Conservation (phyloP, 225 moss, liverwort and hornwort genomes). For the Ulota crispa region DNA sequence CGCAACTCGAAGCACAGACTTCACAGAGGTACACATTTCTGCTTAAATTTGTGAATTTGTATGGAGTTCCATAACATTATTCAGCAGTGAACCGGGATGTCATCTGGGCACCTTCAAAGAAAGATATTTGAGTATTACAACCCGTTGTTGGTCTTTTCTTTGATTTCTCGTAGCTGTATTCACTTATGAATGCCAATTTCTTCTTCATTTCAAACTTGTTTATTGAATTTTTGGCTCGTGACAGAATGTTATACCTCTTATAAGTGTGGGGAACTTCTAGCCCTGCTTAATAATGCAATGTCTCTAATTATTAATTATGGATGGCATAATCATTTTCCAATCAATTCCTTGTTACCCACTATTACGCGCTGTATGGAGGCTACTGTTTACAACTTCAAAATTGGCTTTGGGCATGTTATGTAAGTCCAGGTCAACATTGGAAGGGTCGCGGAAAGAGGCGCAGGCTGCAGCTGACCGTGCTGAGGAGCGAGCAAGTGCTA, state of each 20-base stretch:
- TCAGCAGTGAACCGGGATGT: too few species aligned
- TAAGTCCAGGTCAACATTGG: slow-evolving; percentile 65
- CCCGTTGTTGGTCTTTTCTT: too few species aligned
- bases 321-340: background rate
- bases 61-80: background rate
- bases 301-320: background rate
- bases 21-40: slow-evolving; percentile 60
- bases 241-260: too few species aligned
- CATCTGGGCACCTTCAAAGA: too few species aligned
- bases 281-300: too few species aligned
- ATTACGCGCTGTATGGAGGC: background rate
- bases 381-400: background rate
- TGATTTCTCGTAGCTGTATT: too few species aligned
- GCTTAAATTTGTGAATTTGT: background rate
- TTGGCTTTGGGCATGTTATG: background rate
- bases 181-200: too few species aligned
- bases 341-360: background rate
- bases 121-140: too few species aligned
- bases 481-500: slow-evolving; percentile 79
- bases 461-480: slow-evolving; percentile 88
- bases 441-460: slow-evolving; percentile 83
- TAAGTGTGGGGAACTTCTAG: too few species aligned
- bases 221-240: too few species aligned
- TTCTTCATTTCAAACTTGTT: too few species aligned
- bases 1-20: slow-evolving; percentile 70